phyloP scores from a whole-genome alignment of 164 flowering plant species.

The Dillenia turbinata region DNA sequence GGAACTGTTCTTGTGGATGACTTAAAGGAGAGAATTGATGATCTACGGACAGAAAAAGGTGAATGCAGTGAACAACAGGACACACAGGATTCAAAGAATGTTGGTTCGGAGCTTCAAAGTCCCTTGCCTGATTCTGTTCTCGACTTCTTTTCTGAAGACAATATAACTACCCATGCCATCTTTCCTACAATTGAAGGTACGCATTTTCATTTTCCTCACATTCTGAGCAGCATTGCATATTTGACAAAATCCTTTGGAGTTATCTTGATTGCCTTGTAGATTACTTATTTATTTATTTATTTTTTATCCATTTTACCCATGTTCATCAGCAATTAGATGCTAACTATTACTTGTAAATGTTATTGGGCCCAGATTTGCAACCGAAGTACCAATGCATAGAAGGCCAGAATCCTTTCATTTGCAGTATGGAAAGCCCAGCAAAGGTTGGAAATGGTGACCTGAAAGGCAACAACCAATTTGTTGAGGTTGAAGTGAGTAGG shows the following conservation, averaged over 20 bases:
- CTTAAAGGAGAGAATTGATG: constrained; percentile 8
- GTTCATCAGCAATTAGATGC: too few relatives aligned
- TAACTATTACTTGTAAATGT: too few relatives aligned
- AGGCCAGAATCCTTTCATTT: neutral
- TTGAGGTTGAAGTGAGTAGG: constrained; percentile 24
- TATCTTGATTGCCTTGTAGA: too few relatives aligned
- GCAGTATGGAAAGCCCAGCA: constrained; percentile 10
- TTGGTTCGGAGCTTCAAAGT: constrained; percentile 12
- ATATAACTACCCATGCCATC: constrained; percentile 1
- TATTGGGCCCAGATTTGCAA: too few relatives aligned
- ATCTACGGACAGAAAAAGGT: constrained; percentile 9
- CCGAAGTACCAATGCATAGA: too few relatives aligned
- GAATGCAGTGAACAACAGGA: constrained; percentile 19
- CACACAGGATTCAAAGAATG: neutral
- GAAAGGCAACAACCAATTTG: neutral
- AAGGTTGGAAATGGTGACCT: neutral
- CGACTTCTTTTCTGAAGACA: too few relatives aligned
- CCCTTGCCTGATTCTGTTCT: too few relatives aligned
- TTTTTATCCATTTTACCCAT: too few relatives aligned
- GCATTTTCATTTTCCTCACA: neutral
- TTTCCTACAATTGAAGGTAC: constrained; percentile 25
- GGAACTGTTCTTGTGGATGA: constrained; percentile 4
- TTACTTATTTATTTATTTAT: too few relatives aligned
- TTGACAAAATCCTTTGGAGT: too few relatives aligned
- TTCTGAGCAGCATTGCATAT: too few relatives aligned